Evolutionary conservation across 129 eudicot genomes (phyloP).

Genomic region (Flaveria trinervia): DNA sequence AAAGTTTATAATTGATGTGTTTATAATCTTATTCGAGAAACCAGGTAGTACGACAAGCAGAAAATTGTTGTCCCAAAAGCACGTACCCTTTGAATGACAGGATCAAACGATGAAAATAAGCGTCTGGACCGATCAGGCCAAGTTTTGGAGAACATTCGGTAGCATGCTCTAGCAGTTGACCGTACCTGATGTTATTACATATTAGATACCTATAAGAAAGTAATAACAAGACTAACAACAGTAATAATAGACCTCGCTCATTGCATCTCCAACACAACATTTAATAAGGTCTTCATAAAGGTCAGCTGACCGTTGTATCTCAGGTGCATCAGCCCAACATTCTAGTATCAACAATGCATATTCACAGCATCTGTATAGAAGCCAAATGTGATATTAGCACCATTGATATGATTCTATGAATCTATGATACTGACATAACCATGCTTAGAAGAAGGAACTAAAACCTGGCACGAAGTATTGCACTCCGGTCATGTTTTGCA

Average conservation of each 20-base stretch:
- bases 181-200: constrained; percentile 62
- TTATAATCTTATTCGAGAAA: neutral
- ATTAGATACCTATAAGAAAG: constrained; percentile 23
- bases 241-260: constrained; percentile 71
- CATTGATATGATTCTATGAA: neutral
- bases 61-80: neutral
- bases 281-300: constrained; percentile 90
- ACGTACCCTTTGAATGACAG: constrained; percentile 93
- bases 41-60: neutral
- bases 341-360: constrained; percentile 90
- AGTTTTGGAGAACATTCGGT: constrained; percentile 92
- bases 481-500: constrained; percentile 90
- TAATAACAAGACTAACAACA: neutral
- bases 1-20: neutral
- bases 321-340: constrained; percentile 97
- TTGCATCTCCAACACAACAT: constrained; percentile 94
- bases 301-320: constrained; percentile 95
- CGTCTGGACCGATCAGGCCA: constrained; percentile 98
- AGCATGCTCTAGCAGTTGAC: constrained; percentile 96
- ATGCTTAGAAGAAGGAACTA: constrained; percentile 1
- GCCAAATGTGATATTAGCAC: constrained; percentile 1
- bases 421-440: neutral
- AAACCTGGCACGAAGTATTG: constrained; percentile 94
- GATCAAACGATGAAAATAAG: constrained; percentile 77
- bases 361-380: constrained; percentile 73